Conservation (phyloP, 2,329 filamentous ascomycete genomes). For the Neurospora sp. region DNA sequence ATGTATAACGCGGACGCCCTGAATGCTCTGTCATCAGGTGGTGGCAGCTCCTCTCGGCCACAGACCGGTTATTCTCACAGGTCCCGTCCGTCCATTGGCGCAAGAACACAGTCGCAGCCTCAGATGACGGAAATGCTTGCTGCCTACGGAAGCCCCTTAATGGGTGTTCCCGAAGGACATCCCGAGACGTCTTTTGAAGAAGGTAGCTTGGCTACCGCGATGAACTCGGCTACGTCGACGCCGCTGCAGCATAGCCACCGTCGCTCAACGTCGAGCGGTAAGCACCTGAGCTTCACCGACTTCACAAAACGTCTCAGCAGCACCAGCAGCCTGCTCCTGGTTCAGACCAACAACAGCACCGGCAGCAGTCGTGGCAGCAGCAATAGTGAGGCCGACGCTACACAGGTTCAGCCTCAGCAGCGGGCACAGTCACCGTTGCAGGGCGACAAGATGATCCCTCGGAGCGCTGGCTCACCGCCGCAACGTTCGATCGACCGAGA, state of each 20-base stretch:
- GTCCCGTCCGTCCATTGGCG: background rate
- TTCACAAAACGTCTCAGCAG: slow-evolving; percentile 51
- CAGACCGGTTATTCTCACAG: slow-evolving; percentile 39
- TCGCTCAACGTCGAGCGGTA: slow-evolving; percentile 42
- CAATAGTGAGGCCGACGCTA: slow-evolving; percentile 29
- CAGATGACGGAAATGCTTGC: slow-evolving; percentile 23
- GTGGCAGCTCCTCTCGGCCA: slow-evolving; percentile 27
- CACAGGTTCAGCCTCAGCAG: slow-evolving; percentile 24
- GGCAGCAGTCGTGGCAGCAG: slow-evolving; percentile 39
- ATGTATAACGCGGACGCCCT: slow-evolving; percentile 26
- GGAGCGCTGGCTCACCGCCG: slow-evolving; percentile 10
- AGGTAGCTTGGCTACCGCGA: background rate
- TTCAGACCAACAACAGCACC: slow-evolving; percentile 45
- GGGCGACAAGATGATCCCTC: slow-evolving; percentile 21
- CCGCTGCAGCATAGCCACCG: slow-evolving; percentile 27
- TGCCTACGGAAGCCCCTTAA: background rate
- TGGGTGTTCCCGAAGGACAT: background rate
- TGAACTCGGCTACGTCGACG: slow-evolving; percentile 9
- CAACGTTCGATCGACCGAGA: slow-evolving; percentile 23
- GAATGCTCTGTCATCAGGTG: slow-evolving; percentile 16
- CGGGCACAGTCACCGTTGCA: slow-evolving; percentile 19
- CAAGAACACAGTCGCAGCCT: background rate
- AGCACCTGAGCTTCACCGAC: slow-evolving; percentile 52
- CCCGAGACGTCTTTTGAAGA: background rate
- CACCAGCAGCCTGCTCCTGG: slow-evolving; percentile 49